phyloP scores from a whole-genome alignment of 2,329 filamentous ascomycete species.

The Cordyceps javanica region DNA sequence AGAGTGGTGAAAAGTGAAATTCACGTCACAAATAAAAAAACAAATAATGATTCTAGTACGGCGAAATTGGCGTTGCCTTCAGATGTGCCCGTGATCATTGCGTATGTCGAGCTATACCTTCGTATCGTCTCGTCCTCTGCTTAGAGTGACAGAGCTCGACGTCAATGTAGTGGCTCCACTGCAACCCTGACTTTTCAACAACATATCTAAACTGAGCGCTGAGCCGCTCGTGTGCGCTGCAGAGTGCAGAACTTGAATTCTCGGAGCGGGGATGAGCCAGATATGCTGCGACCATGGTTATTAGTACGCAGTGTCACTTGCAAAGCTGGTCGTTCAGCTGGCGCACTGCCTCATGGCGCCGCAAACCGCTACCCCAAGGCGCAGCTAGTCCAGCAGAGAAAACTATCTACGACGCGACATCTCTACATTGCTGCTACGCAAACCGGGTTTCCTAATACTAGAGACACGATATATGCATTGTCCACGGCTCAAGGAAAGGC shows the following conservation, averaged over 20 bases:
- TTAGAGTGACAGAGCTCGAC: too few relatives aligned
- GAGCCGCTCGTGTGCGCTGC: background rate
- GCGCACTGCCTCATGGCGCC: background rate
- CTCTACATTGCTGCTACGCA: background rate
- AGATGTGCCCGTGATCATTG: too few relatives aligned
- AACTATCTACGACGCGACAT: background rate
- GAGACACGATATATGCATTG: constrained; percentile 80
- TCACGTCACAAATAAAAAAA: background rate
- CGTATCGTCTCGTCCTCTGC: too few relatives aligned
- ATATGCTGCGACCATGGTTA: background rate
- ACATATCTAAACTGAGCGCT: background rate
- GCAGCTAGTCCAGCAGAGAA: background rate
- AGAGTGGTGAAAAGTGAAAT: background rate
- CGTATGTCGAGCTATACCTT: too few relatives aligned
- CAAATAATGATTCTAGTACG: too few relatives aligned
- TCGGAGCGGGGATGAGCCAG: too few relatives aligned
- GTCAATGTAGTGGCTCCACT: background rate
- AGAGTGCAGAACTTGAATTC: too few relatives aligned
- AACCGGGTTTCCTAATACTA: constrained; percentile 18
- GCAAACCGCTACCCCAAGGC: background rate
- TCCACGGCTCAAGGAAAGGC: constrained; percentile 81
- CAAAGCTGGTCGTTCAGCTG: background rate
- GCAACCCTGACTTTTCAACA: background rate
- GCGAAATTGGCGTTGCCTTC: too few relatives aligned
- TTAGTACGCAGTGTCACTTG: background rate